These are phyloP conservation scores for Schoenoplectus triqueter DNA, from an alignment of 202 grass and related monocot genomes.

Conservation along the genomic window DNA sequence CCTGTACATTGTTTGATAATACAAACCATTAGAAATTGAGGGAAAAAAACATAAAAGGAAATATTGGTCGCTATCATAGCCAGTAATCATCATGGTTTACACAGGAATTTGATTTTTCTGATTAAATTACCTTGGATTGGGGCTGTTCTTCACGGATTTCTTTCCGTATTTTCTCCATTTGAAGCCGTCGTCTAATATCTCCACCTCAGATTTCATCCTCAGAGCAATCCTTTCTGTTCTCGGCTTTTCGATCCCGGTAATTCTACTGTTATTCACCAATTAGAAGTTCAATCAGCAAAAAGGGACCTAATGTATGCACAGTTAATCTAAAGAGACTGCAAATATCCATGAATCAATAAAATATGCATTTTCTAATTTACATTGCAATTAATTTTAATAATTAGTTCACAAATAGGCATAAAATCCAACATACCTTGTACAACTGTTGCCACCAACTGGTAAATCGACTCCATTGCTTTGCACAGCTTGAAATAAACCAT, in stretches of 20 bases:
- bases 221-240: constrained; percentile 68
- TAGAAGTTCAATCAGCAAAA: constrained; percentile 41
- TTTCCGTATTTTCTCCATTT: constrained; percentile 97
- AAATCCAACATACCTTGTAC: constrained; percentile 13
- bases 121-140: constrained; percentile 67
- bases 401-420: neutral
- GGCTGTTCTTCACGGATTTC: constrained; percentile 92
- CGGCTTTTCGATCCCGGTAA: constrained; percentile 19
- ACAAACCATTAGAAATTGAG: neutral
- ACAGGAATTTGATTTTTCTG: neutral
- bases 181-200: constrained; percentile 80
- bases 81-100: neutral
- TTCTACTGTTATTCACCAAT: constrained; percentile 19
- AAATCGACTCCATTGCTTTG: constrained; percentile 5
- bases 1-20: constrained; percentile 36
- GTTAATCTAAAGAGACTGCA: neutral
- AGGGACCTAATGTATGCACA: too few relatives aligned
- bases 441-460: constrained; percentile 12
- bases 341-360: neutral
- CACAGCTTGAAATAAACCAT: constrained; percentile 35
- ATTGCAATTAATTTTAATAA: constrained; percentile 1
- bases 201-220: constrained; percentile 68
- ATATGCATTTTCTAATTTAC: neutral
- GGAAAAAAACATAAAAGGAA: neutral
- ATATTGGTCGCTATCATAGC: neutral